Base-by-base conservation (phyloP, 1,284 basidiomycete genomes). In the Tilletia indica region DNA sequence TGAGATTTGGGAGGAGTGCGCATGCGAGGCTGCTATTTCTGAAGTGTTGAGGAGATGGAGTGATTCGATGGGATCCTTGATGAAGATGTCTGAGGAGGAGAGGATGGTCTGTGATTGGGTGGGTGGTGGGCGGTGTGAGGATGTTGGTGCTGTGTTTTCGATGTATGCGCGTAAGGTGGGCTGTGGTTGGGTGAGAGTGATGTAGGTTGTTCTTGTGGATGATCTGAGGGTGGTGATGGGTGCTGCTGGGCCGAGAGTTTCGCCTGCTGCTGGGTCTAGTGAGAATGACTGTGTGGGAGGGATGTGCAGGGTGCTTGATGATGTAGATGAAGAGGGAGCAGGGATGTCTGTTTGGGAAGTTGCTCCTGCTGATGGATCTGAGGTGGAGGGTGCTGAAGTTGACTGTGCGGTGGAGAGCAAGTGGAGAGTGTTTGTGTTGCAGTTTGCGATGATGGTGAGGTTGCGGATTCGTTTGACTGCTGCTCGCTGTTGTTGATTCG, bases 401-500 rank as follows among this genome's bases (percentile, higher is more conserved):
- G 25, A 31, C 25, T 31, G 25, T 25, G 51, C n/a, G 16, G 56
- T 58, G 56, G 16, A 12, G 56, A 58, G 12, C 5, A 58, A 12
- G 25, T 58, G 56, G 2, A 58, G 5, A 5, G 21, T 31, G 56
- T 58, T 12, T 58, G 56, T 31, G 56, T 34, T 5, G 56, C 6
- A 25, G 34, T 34, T 34, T 4, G 56, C 12, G 56, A 58, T 34
- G 56, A 58, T 12, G 16, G 56, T 25, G 11, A 58, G 16, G 21
- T 58, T 21, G 21, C 56, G 21, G n/a, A 58, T 31, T 25, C 56
- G 56, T 25, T 58, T 58, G 56, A 58, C 56, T 14, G 56, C 21
- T 31, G 56, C 56, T 25, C 56, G 56, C 42, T 45, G 42, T 45
- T 45, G 42, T 45, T 31, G 56, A 58, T 21, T n/a, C 21, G 42